Conservation (phyloP, 805 yeast genomes). For the Nakazawaea ernobii region DNA sequence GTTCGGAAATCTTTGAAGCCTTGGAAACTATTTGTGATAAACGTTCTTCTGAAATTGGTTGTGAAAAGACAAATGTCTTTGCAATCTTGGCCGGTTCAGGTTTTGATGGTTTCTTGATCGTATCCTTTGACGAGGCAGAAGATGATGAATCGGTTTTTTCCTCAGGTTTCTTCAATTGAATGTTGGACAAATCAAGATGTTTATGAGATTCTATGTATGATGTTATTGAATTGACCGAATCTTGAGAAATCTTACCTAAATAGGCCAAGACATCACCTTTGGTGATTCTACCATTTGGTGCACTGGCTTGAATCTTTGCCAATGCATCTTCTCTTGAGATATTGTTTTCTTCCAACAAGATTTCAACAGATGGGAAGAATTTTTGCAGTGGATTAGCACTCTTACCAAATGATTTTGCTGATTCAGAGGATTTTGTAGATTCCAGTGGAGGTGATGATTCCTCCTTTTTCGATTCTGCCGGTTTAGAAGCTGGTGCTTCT, state of each 20-base stretch:
- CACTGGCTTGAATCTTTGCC: slow-evolving; percentile 70
- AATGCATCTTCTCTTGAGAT: slow-evolving; percentile 70
- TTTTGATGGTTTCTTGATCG: slow-evolving; percentile 24
- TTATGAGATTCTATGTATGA: slow-evolving; percentile 49
- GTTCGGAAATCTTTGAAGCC: slow-evolving; percentile 42
- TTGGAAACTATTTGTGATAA: slow-evolving; percentile 30
- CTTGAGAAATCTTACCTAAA: slow-evolving; percentile 63
- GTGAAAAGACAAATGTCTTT: slow-evolving; percentile 24
- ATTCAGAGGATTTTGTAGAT: slow-evolving; percentile 3
- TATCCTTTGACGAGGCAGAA: slow-evolving; percentile 18
- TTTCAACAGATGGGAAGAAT: slow-evolving; percentile 73
- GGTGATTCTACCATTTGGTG: slow-evolving; percentile 81
- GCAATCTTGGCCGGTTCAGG: slow-evolving; percentile 29
- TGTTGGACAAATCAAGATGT: slow-evolving; percentile 68
- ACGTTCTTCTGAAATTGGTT: slow-evolving; percentile 23
- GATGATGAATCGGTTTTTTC: slow-evolving; percentile 10
- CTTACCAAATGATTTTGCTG: slow-evolving; percentile 17
- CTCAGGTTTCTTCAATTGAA: slow-evolving; percentile 38
- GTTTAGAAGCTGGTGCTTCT: slow-evolving; percentile 16
- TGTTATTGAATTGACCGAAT: slow-evolving; percentile 47
- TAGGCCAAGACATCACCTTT: slow-evolving; percentile 90
- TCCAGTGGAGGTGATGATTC: slow-evolving; percentile 12
- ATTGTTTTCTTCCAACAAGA: slow-evolving; percentile 53
- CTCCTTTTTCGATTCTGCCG: slow-evolving; percentile 15
- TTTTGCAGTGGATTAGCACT: slow-evolving; percentile 63